Conservation (phyloP, 2,329 filamentous ascomycete species). For the Aureobasidium subglaciale region DNA sequence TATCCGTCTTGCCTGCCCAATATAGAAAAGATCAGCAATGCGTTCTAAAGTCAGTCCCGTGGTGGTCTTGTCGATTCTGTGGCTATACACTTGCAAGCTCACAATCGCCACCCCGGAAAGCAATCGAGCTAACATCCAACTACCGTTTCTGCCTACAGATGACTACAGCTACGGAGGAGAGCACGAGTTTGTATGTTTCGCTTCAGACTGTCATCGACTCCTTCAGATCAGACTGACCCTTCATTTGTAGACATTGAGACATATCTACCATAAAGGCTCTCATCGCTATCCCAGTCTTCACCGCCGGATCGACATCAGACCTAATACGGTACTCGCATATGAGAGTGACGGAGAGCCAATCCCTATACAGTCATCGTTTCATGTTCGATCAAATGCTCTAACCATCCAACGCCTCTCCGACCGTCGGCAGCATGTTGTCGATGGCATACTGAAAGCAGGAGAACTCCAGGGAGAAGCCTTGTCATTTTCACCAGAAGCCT, state of each 20-base stretch:
- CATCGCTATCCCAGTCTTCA: slow-evolving; percentile 71
- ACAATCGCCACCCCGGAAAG: too few relatives aligned
- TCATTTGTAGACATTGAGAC: slow-evolving; percentile 63
- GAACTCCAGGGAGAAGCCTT: slow-evolving; percentile 51
- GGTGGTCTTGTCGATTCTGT: too few relatives aligned
- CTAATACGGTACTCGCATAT: background rate
- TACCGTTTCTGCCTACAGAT: too few relatives aligned
- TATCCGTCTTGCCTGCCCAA: too few relatives aligned
- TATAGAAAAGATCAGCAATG: too few relatives aligned
- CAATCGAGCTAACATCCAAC: too few relatives aligned
- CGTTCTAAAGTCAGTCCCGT: too few relatives aligned
- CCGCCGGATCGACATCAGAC: slow-evolving; percentile 60
- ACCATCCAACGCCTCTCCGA: slow-evolving; percentile 77
- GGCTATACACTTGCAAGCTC: too few relatives aligned
- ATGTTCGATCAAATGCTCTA: slow-evolving; percentile 56
- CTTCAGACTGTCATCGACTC: too few relatives aligned
- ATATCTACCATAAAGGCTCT: slow-evolving; percentile 89
- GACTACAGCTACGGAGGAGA: too few relatives aligned
- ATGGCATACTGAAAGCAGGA: slow-evolving; percentile 60
- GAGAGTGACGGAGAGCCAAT: background rate
- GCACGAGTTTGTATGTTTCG: too few relatives aligned
- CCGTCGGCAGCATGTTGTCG: slow-evolving; percentile 66
- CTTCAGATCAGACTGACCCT: too few relatives aligned
- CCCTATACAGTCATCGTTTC: slow-evolving; percentile 30
- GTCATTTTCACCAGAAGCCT: slow-evolving; percentile 64